phyloP scores from a whole-genome alignment of 768 basidiomycete genomes.

The Dioszegia aurantiaca region DNA sequence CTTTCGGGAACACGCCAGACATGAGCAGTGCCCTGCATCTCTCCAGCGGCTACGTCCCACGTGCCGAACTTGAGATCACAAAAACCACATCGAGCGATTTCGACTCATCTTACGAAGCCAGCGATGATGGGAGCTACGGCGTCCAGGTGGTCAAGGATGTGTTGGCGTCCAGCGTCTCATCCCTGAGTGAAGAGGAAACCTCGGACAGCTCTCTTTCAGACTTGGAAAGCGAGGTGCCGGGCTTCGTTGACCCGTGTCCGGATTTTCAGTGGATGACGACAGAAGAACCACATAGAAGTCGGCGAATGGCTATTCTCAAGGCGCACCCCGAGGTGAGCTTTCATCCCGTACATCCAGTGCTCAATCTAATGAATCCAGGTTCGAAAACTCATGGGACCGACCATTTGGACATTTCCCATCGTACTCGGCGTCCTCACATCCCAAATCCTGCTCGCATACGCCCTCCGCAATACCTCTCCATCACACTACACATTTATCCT shows the following conservation, averaged over 20 bases:
- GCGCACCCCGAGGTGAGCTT: slow-evolving; percentile 78
- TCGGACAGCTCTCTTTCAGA: slow-evolving; percentile 9
- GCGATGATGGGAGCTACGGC: slow-evolving; percentile 11
- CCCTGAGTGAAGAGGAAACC: slow-evolving; percentile 7
- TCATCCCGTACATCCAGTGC: neutral
- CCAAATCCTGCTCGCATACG: slow-evolving; percentile 66
- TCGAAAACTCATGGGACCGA: slow-evolving; percentile 92
- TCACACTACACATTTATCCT: slow-evolving; percentile 70
- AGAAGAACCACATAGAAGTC: slow-evolving; percentile 90
- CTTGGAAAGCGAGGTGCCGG: neutral
- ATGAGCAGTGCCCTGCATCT: neutral
- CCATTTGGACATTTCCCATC: slow-evolving; percentile 84
- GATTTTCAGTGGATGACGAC: slow-evolving; percentile 98
- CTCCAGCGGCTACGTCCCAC: neutral
- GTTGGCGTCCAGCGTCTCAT: slow-evolving; percentile 3
- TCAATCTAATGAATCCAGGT: slow-evolving; percentile 59
- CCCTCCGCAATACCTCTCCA: slow-evolving; percentile 67
- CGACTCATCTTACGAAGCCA: slow-evolving; percentile 6
- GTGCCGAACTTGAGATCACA: neutral
- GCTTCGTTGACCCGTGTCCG: slow-evolving; percentile 25
- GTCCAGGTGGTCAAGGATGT: slow-evolving; percentile 10
- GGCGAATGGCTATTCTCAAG: slow-evolving; percentile 85
- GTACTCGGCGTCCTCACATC: slow-evolving; percentile 76
- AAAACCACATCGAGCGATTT: neutral
- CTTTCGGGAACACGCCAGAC: too few species aligned